Evolutionary conservation across 495 filamentous ascomycete species (phyloP).

Genomic region (Penicillium argentinense): DNA sequence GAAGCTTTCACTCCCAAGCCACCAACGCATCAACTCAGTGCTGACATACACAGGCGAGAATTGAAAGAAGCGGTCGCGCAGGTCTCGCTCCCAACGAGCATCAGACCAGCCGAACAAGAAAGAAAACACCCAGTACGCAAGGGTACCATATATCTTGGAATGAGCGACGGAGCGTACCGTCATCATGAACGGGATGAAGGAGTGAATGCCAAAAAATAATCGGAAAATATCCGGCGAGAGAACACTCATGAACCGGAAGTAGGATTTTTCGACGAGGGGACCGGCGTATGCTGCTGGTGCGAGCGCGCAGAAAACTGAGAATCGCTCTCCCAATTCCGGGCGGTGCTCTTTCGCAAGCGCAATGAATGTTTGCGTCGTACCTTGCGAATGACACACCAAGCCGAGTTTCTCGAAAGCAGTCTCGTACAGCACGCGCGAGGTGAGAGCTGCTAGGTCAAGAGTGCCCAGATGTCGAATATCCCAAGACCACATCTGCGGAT

Average conservation of each 20-base stretch:
- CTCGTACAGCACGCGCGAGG: conserved; percentile 76
- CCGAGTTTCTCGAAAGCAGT: conserved; percentile 84
- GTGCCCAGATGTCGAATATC: conserved; percentile 94
- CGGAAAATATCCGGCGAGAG: conserved; percentile 77
- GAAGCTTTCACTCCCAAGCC: conserved; percentile 89
- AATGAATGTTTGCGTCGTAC: conserved; percentile 86
- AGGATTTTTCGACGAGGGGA: conserved; percentile 79
- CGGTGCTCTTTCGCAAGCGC: conserved; percentile 90
- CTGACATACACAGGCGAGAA: conserved; percentile 90
- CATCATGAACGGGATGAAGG: conserved; percentile 97
- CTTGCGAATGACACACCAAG: conserved; percentile 86
- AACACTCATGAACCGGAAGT: conserved; percentile 88
- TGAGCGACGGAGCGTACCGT: conserved; percentile 67
- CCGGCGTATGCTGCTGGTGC: conserved; percentile 93
- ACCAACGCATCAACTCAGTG: conserved; percentile 93
- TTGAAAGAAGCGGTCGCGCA: conserved; percentile 84
- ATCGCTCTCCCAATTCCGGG: conserved; percentile 78
- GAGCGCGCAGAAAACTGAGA: conserved; percentile 90
- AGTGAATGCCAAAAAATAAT: conserved; percentile 85
- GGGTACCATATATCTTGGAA: conserved; percentile 69
- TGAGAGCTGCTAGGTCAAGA: conserved; percentile 85
- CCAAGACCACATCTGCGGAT: conserved; percentile 97
- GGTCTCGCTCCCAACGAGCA: conserved; percentile 75
- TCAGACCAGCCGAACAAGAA: conserved; percentile 93
- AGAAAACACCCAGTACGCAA: conserved; percentile 88